Evolutionary conservation across 1,139 yeast species (phyloP).

Genomic region (Lodderomyces beijingensis): DNA sequence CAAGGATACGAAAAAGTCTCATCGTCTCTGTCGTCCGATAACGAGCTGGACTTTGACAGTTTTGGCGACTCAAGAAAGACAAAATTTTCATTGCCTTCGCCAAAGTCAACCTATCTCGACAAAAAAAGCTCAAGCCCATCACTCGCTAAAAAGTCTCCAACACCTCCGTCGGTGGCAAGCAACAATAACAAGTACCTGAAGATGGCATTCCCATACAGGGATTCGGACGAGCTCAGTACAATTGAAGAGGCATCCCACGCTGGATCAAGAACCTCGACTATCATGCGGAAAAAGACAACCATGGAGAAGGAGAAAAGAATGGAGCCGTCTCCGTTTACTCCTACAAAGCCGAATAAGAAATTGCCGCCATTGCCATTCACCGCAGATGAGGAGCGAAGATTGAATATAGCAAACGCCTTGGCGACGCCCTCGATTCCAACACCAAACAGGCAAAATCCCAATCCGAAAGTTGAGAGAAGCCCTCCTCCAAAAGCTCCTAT

Average conservation of each 20-base stretch:
- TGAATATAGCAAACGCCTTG: not conserved
- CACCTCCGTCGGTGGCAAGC: constrained; percentile 21
- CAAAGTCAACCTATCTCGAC: constrained; percentile 2
- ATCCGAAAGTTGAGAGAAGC: not conserved
- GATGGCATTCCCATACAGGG: constrained; percentile 14
- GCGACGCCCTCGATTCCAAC: no score
- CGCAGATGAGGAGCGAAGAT: not conserved
- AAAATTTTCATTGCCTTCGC: constrained; percentile 1
- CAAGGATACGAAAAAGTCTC: constrained; percentile 34
- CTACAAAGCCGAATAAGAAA: not conserved
- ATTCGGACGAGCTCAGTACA: constrained; percentile 37
- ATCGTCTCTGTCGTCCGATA: constrained; percentile 22
- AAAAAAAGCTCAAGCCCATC: constrained; percentile 7
- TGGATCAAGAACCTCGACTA: constrained; percentile 29
- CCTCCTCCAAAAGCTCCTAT: not conserved
- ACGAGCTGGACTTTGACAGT: constrained; percentile 3
- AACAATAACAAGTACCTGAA: constrained; percentile 21
- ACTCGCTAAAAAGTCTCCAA: constrained; percentile 19
- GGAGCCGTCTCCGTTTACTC: no score
- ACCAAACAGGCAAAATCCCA: no score
- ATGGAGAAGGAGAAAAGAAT: no score
- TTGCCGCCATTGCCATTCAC: not conserved
- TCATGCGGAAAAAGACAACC: not conserved
- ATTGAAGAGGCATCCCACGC: constrained; percentile 38
- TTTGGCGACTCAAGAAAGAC: not conserved